phyloP scores from a whole-genome alignment of 371 early-diverging fungal genomes.

The Hamiltosporidium tvaerminnensis region DNA sequence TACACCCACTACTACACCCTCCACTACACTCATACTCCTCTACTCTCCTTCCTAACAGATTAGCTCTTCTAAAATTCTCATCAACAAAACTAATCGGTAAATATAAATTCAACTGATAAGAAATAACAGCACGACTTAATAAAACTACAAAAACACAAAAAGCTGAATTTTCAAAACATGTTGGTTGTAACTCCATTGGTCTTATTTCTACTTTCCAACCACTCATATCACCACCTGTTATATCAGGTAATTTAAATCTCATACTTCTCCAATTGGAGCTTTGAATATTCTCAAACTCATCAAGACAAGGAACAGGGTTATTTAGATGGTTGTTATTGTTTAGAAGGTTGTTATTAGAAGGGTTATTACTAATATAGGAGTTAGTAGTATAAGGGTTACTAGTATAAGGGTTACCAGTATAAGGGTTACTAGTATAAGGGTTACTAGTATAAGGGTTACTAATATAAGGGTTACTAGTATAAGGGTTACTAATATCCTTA shows the following conservation, averaged over 20 bases:
- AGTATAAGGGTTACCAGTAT: not conserved
- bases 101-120: conserved; percentile 76
- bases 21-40: not conserved
- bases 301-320: not conserved
- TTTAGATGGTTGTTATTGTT: too few relatives aligned
- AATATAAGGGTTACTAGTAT: not conserved
- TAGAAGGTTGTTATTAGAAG: too few relatives aligned
- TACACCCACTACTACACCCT: not conserved
- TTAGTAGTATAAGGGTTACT: not conserved
- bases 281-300: conserved; percentile 68
- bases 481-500: not conserved
- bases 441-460: not conserved
- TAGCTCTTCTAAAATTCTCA: conserved; percentile 2
- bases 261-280: conserved; percentile 96
- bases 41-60: not conserved
- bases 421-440: not conserved
- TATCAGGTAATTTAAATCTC: conserved; percentile 87
- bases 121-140: conserved; percentile 68
- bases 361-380: too few relatives aligned
- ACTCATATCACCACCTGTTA: conserved; percentile 58
- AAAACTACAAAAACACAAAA: conserved; percentile 77
- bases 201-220: conserved; percentile 97
- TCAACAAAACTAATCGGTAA: conserved; percentile 61
- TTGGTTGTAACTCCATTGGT: conserved; percentile 85
- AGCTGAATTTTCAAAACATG: conserved; percentile 90